Conservation (phyloP, 2,329 filamentous ascomycete species). For the Calonectria ilicicola region DNA sequence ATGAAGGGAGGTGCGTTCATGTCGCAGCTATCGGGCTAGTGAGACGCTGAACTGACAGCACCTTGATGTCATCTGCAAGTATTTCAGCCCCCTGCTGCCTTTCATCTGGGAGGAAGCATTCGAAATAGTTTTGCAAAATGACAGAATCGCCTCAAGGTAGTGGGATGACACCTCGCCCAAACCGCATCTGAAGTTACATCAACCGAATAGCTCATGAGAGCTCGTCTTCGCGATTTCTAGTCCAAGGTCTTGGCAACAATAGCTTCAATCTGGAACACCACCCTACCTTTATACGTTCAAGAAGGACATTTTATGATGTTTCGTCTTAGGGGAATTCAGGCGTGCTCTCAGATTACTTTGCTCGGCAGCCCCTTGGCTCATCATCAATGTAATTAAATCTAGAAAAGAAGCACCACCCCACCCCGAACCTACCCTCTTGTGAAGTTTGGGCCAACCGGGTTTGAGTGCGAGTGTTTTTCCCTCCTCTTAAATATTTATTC, state of each 20-base stretch:
- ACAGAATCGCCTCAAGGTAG: neutral
- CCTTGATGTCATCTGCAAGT: neutral
- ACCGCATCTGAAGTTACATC: neutral
- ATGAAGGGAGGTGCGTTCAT: constrained; percentile 2
- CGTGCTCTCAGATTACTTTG: neutral
- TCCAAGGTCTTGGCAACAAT: neutral
- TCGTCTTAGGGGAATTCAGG: neutral
- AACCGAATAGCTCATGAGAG: neutral
- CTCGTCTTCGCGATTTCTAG: neutral
- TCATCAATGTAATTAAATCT: neutral
- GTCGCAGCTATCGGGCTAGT: constrained; percentile 11
- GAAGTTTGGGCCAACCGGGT: neutral
- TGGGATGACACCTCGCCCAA: neutral
- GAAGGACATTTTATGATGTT: neutral
- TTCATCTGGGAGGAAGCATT: neutral
- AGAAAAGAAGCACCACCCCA: constrained; percentile 8
- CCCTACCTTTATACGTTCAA: neutral
- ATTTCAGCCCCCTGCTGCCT: neutral
- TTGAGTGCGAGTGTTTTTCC: neutral
- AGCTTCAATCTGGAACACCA: constrained; percentile 7
- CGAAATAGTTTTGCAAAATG: neutral
- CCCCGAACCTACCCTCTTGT: neutral
- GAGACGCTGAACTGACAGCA: neutral
- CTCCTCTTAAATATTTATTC: neutral
- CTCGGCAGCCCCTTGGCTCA: neutral